phyloP scores from a whole-genome alignment of 2,329 filamentous ascomycete genomes.

The Tolypocladium endophyticum region DNA sequence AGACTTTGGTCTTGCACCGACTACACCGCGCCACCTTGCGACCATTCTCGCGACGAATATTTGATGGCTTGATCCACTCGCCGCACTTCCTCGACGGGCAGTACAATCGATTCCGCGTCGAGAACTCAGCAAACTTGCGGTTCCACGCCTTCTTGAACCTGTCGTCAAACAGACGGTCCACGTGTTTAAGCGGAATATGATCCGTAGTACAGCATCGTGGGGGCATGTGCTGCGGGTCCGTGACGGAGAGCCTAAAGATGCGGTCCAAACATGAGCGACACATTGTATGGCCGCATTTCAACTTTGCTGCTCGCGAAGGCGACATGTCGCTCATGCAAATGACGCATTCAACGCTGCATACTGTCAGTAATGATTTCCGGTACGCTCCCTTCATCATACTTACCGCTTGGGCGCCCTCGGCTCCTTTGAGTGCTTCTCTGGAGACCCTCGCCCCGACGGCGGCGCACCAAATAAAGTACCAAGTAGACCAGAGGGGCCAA shows the following conservation, averaged over 20 bases:
- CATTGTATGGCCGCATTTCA: constrained; percentile 73
- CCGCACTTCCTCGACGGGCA: constrained; percentile 65
- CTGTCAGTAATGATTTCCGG: constrained; percentile 6
- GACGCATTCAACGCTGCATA: constrained; percentile 57
- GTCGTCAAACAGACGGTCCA: constrained; percentile 62
- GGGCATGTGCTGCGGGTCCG: constrained; percentile 73
- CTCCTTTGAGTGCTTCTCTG: constrained; percentile 12
- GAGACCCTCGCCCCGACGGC: constrained; percentile 14
- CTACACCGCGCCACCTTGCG: constrained; percentile 61
- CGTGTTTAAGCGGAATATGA: constrained; percentile 64
- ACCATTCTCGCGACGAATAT: constrained; percentile 48
- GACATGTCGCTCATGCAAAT: constrained; percentile 62
- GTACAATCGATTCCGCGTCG: constrained; percentile 64
- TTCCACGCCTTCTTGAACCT: constrained; percentile 75
- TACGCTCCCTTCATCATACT: background rate
- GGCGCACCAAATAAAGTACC: constrained; percentile 15
- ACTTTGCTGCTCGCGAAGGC: constrained; percentile 52
- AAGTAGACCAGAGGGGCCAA: constrained; percentile 12
- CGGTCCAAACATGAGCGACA: constrained; percentile 67
- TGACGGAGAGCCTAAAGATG: constrained; percentile 64
- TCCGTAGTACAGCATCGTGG: constrained; percentile 69
- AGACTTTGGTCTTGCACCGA: constrained; percentile 64
- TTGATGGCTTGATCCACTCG: constrained; percentile 66
- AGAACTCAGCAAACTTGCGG: constrained; percentile 66
- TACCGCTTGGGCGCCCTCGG: constrained; percentile 1